Conservation (phyloP, 352 stramenopile species). For the Globisporangium nagaii region DNA sequence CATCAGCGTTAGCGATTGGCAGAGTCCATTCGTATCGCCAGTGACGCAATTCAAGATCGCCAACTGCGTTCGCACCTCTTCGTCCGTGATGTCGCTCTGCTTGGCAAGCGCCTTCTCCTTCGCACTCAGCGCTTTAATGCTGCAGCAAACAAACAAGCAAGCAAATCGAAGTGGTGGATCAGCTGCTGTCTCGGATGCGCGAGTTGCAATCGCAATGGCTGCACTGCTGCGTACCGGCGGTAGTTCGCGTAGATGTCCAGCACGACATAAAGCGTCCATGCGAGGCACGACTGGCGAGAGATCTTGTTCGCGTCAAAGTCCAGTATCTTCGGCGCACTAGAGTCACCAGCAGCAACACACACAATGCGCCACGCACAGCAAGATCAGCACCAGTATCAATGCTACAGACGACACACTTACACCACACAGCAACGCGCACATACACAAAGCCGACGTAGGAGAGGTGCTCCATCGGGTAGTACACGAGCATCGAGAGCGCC, state of each 20-base stretch:
- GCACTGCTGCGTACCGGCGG: conserved; percentile 39
- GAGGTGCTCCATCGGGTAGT: conserved; percentile 83
- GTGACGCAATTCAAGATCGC: neutral
- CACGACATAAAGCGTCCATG: conserved; percentile 70
- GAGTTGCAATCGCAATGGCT: neutral
- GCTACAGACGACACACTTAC: neutral
- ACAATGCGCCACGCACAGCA: conserved; percentile 1
- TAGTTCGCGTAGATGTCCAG: conserved; percentile 78
- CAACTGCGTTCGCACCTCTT: conserved; percentile 30
- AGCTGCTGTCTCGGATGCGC: neutral
- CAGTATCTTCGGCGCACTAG: conserved; percentile 67
- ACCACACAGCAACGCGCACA: conserved; percentile 2
- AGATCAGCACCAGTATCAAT: neutral
- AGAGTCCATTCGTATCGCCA: neutral
- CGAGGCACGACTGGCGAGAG: conserved; percentile 64
- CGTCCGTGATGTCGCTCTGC: conserved; percentile 41
- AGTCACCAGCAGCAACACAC: neutral
- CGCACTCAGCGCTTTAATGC: conserved; percentile 50
- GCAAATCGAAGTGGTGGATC: neutral
- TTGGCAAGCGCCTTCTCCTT: conserved; percentile 54
- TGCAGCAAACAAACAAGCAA: conserved; percentile 12
- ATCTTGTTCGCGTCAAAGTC: conserved; percentile 65
- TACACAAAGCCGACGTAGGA: conserved; percentile 84
- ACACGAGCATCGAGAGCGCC: conserved; percentile 76
- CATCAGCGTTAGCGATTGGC: too few species aligned